A percentile compares a stretch with the other conserved stretches of the same genome.
Evolutionary conservation across 441 rosid genomes (phyloP).

Genomic region (Pelargonium australe): DNA sequence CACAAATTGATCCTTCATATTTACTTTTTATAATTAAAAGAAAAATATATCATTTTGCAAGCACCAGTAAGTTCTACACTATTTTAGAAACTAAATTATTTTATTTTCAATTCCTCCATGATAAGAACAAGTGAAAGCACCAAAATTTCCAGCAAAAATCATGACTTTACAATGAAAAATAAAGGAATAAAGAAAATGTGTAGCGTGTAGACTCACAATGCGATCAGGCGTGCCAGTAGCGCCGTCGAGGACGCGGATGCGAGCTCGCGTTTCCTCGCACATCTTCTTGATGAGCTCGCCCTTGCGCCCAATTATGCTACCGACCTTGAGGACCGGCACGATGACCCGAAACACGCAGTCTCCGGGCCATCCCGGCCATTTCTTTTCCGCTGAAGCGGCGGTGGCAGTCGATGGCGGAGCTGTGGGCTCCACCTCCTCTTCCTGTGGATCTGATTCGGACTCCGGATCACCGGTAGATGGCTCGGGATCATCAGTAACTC

Average conservation of each 20-base stretch:
- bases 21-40: neutral
- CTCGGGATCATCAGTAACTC: neutral
- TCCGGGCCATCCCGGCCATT: conserved; percentile 99
- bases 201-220: conserved; percentile 37
- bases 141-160: neutral
- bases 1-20: neutral
- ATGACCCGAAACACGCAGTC: conserved; percentile 71
- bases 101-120: neutral
- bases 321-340: conserved; percentile 76
- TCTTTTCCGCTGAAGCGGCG: conserved; percentile 11
- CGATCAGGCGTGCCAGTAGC: conserved; percentile 59
- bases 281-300: conserved; percentile 87
- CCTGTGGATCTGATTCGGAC: conserved; percentile 28
- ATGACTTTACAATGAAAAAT: neutral
- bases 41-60: neutral
- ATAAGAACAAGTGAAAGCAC: neutral
- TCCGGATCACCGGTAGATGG: neutral
- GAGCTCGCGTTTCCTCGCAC: conserved; percentile 85
- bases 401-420: neutral
- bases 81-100: neutral
- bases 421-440: neutral
- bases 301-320: conserved; percentile 81
- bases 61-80: neutral
- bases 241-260: conserved; percentile 76
- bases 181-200: neutral